Evolutionary conservation across 2,329 filamentous ascomycete genomes (phyloP), one percentile per base, ranked within the genome.

Genomic region (Reticulascus tulasneorum): DNA sequence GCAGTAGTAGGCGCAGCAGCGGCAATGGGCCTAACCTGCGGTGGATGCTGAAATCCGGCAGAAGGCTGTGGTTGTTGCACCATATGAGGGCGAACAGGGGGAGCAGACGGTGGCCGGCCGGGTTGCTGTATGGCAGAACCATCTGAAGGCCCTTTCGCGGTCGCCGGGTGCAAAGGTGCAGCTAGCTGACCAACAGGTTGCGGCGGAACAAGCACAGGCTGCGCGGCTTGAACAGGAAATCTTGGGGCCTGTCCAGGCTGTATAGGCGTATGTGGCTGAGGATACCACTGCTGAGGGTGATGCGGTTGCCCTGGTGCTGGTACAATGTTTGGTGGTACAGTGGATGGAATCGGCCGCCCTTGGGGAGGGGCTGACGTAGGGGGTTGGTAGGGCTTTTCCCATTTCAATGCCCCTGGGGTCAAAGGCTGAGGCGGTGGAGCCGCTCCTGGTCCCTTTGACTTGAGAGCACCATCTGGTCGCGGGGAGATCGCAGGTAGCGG

Each of bases 321-420:
- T n/a, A 38, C 29, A 10, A 35, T 30, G 8, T 38, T 27, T 9
- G 29, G 19, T n/a, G 38, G 29, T 7, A 34, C 26, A 9, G 31
- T 33, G n/a, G 33, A 23, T 13, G 40, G 32, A 20, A 30, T 17
- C 6, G 41, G 38, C 6, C 52, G 51, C 7, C 49, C 42, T 16
- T 51, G 52, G 27, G 47, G 36, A 15, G 50, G 18, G n/a, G 54
- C 51, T 4, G 54, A 52, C 9, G 52, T 51, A 4, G 53, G 53
- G 26, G 61, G 62, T 36, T 63, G 61, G 40, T 65, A 63, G 9
- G 63, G 60, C 46, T 61, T 63, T 46, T 66, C 63, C 63, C 63
- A 66, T 36, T 65, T 66, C 13, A 64, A 39, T 23, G 48, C 40
- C 7, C 53, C 52, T 16, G 52, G 49, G 7, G 51, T 44, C 4